A percentile compares a stretch with the other conserved stretches of the same genome.
Evolutionary conservation across 2,329 filamentous ascomycete genomes (phyloP).

Genomic region (Apiospora saccharicola): DNA sequence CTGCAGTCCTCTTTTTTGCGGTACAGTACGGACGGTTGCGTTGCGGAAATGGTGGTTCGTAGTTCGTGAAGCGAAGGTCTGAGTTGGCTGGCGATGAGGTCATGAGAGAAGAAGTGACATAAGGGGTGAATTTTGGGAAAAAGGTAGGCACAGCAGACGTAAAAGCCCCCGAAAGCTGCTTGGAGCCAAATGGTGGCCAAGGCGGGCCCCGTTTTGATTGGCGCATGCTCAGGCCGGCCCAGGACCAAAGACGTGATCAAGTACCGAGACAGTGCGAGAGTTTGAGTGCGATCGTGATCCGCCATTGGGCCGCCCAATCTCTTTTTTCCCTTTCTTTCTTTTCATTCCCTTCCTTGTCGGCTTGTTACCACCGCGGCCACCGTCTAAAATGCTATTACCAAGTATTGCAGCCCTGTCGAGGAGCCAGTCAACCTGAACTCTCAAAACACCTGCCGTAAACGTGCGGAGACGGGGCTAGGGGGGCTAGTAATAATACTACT

Average conservation of each 20-base stretch:
- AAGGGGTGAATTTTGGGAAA: conserved; percentile 47
- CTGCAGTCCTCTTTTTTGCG: conserved; percentile 28
- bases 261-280: conserved; percentile 27
- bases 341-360: neutral
- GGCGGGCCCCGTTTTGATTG: conserved; percentile 27
- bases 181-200: conserved; percentile 38
- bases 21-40: conserved; percentile 1
- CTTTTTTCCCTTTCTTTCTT: neutral
- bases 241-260: conserved; percentile 26
- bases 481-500: neutral
- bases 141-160: conserved; percentile 46
- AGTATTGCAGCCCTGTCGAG: neutral
- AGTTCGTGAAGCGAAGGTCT: conserved; percentile 34
- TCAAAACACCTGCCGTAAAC: conserved; percentile 2
- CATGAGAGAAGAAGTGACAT: conserved; percentile 50
- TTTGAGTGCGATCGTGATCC: conserved; percentile 3
- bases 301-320: conserved; percentile 17
- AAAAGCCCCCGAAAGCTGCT: conserved; percentile 43
- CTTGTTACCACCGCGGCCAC: neutral
- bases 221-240: conserved; percentile 7
- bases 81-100: conserved; percentile 46
- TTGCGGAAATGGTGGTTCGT: conserved; percentile 25
- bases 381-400: conserved; percentile 20
- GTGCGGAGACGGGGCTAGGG: neutral
- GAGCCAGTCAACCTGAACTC: neutral